Percentiles rank a stretch among this genome's conserved stretches.
Evolutionary conservation across 805 yeast species (phyloP).

Genomic region (Cephaloascus fragrans): DNA sequence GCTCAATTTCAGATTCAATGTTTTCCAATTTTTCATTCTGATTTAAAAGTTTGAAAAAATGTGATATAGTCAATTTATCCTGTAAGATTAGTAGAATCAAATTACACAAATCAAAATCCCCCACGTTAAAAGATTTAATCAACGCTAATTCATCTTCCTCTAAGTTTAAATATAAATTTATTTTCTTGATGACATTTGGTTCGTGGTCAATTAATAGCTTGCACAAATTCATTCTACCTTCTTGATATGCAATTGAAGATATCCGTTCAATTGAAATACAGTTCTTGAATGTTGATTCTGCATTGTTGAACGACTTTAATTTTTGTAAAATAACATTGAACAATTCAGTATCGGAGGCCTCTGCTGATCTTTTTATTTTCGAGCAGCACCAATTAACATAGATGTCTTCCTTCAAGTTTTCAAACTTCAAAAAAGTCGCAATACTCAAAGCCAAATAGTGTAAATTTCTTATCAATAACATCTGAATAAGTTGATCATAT

Average conservation of each 20-base stretch:
- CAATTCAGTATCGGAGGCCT: conserved; percentile 50
- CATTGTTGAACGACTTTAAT: conserved; percentile 18
- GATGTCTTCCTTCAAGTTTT: conserved; percentile 30
- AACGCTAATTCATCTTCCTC: conserved; percentile 67
- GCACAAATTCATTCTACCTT: conserved; percentile 69
- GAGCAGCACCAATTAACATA: conserved; percentile 75
- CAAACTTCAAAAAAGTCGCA: conserved; percentile 34
- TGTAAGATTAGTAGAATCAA: conserved; percentile 47
- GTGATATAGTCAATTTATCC: conserved; percentile 48
- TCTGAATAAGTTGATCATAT: conserved; percentile 40
- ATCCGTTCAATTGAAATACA: conserved; percentile 43
- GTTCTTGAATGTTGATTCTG: conserved; percentile 10
- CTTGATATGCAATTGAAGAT: conserved; percentile 61
- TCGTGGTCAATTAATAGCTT: conserved; percentile 61
- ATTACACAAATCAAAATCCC: conserved; percentile 50
- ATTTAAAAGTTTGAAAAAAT: conserved; percentile 59
- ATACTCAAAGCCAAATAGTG: conserved; percentile 58
- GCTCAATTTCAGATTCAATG: conserved; percentile 20
- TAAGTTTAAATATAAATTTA: conserved; percentile 51
- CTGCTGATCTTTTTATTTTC: conserved; percentile 48
- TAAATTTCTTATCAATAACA: conserved; percentile 48
- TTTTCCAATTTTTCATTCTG: conserved; percentile 26
- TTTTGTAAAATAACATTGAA: conserved; percentile 38
- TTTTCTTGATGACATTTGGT: conserved; percentile 48
- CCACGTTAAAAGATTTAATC: conserved; percentile 51